Conservation (phyloP, 768 basidiomycete species). For the Calocybe indica region DNA sequence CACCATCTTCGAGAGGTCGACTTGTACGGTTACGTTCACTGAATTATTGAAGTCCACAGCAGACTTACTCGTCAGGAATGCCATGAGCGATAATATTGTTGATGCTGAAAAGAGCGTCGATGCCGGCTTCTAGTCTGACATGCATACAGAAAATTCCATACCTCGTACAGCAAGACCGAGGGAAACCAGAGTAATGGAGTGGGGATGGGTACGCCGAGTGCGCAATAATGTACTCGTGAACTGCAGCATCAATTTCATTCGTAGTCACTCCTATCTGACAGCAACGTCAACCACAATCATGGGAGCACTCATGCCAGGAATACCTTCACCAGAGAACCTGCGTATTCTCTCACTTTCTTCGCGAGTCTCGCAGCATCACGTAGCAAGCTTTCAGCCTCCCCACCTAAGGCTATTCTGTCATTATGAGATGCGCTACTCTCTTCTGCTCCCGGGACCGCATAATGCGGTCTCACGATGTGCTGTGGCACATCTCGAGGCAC, state of each 20-base stretch:
- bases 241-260: constrained; percentile 58
- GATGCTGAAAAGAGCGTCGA: constrained; percentile 55
- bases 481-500: constrained; percentile 49
- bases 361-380: constrained; percentile 54
- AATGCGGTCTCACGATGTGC: constrained; percentile 49
- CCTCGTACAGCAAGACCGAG: constrained; percentile 75
- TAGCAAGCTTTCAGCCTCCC: constrained; percentile 44
- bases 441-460: constrained; percentile 27
- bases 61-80: constrained; percentile 81
- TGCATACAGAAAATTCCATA: constrained; percentile 9
- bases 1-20: constrained; percentile 73
- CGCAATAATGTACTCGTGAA: constrained; percentile 67
- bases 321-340: constrained; percentile 49
- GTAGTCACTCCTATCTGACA: constrained; percentile 68
- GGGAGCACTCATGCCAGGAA: neutral
- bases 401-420: constrained; percentile 43
- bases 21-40: constrained; percentile 28
- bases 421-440: neutral
- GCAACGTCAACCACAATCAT: constrained; percentile 1
- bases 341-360: constrained; percentile 47
- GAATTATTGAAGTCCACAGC: neutral
- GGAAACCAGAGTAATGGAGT: constrained; percentile 67
- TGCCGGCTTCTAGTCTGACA: constrained; percentile 28
- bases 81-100: constrained; percentile 88
- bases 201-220: constrained; percentile 85